phyloP scores from a whole-genome alignment of 352 stramenopile species.

The Phytophthora sp. region DNA sequence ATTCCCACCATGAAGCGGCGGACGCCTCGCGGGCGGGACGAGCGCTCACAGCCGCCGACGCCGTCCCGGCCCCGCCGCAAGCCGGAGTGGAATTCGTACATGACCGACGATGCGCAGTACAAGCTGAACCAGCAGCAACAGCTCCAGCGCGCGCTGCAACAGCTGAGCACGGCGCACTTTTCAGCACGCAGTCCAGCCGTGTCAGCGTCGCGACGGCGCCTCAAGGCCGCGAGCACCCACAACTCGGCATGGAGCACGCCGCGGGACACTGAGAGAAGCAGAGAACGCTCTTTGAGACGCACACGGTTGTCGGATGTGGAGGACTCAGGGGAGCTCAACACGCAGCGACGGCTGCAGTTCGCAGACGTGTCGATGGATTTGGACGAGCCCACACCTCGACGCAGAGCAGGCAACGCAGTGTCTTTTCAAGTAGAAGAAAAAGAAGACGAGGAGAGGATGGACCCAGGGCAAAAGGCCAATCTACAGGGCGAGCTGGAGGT shows the following conservation, averaged over 20 bases:
- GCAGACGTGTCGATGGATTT: constrained; percentile 30
- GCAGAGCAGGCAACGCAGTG: constrained; percentile 19
- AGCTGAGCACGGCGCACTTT: constrained; percentile 50
- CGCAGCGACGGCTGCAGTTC: constrained; percentile 29
- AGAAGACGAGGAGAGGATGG: constrained; percentile 19
- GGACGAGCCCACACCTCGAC: constrained; percentile 22
- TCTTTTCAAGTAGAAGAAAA: constrained; percentile 35
- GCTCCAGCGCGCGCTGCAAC: constrained; percentile 48
- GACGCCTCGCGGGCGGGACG: constrained; percentile 16
- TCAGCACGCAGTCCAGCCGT: constrained; percentile 35
- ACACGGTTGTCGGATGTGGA: constrained; percentile 15
- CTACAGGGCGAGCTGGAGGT: constrained; percentile 46
- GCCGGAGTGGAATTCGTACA: constrained; percentile 59
- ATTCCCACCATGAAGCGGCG: constrained; percentile 24
- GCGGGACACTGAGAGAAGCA: not conserved
- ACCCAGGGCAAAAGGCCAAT: constrained; percentile 25
- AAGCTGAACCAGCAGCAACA: constrained; percentile 53
- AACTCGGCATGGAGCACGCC: constrained; percentile 26
- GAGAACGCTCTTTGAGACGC: not conserved
- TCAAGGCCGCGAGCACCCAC: constrained; percentile 9
- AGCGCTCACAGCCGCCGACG: constrained; percentile 12
- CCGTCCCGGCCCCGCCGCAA: constrained; percentile 20
- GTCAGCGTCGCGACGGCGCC: constrained; percentile 2
- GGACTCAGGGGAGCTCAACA: constrained; percentile 29
- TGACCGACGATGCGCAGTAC: constrained; percentile 58